phyloP scores from a whole-genome alignment of 768 basidiomycete species.

The Sarcomyxa edulis region DNA sequence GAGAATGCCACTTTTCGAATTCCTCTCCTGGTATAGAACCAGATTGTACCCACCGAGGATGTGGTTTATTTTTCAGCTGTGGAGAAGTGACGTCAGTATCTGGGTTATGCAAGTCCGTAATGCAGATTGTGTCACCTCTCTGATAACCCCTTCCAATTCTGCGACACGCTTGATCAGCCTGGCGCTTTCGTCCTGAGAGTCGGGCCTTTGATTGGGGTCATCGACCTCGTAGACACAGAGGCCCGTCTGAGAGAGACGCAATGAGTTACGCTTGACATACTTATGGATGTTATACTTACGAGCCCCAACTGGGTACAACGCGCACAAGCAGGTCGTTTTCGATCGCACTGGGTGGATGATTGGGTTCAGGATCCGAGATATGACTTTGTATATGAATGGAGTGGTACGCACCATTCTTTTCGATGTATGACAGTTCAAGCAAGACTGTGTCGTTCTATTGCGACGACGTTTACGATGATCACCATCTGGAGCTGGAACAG shows the following conservation, averaged over 20 bases:
- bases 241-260: constrained; percentile 50
- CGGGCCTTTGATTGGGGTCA: constrained; percentile 56
- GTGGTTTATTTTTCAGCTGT: constrained; percentile 69
- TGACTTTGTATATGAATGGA: neutral
- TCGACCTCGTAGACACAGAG: constrained; percentile 84
- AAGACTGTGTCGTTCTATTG: constrained; percentile 71
- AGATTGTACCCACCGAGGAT: constrained; percentile 58
- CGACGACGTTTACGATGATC: constrained; percentile 60
- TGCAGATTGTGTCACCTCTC: constrained; percentile 54
- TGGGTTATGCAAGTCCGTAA: constrained; percentile 11
- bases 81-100: neutral
- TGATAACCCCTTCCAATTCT: constrained; percentile 78
- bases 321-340: constrained; percentile 45
- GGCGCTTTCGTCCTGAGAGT: constrained; percentile 55
- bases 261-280: neutral
- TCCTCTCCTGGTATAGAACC: constrained; percentile 28
- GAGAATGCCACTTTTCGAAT: constrained; percentile 20
- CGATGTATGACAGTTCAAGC: constrained; percentile 68
- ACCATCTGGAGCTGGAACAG: constrained; percentile 33
- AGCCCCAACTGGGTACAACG: constrained; percentile 47
- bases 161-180: constrained; percentile 71
- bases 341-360: constrained; percentile 33
- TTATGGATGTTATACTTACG: constrained; percentile 20
- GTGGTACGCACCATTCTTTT: constrained; percentile 58
- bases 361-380: neutral